Evolutionary conservation across 2,329 filamentous ascomycete genomes (phyloP), one percentile per base, ranked within the genome.

Genomic region (Tolypocladium pustulatum): DNA sequence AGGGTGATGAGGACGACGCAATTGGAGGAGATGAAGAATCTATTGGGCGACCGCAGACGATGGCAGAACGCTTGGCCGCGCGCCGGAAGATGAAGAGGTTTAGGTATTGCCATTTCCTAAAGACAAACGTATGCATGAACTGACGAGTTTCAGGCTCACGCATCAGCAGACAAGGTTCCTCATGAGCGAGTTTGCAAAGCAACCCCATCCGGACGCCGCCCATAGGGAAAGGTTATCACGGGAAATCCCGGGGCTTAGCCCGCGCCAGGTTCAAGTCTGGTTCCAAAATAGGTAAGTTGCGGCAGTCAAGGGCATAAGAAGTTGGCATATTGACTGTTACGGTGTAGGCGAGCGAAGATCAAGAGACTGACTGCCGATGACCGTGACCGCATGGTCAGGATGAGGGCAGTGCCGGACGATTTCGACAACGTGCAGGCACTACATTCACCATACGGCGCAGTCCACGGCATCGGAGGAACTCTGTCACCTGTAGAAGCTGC

Each of bases 111-210:
- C 8, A 12, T 36, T 1, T 12, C 8, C 13, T 38, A 4, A 7
- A 30, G 9, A 36, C 1, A 2, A 20, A 34, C 37, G 34, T 12
- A 5, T 20, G 49, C 60, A 60, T n/a, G 25, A 57, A 64, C 76
- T 80, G 65, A 80, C 66, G 37, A 25, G 55, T 55, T 36, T 40
- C 67, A 95, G 92, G 64, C 85, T 97, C 63, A 96, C 92, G 1
- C 92, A 97, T 72, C 93, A 94, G 67, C 93, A 97, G 79, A 97
- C 93, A n/a, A 87, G 93, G 17, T 97, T 96, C 67, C 78, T 97
- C 59, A 96, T 96, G 91, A 96, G 90, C 73, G 92, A 97, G 71
- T 97, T 97, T 68, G 89, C 91, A 59, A 91, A 94, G 66, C 91
- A 97, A 70, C 90, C 92, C 30, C 92, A 97, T 70, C 92, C 92